A percentile compares a stretch with the other conserved stretches of the same genome.
phyloP scores from a whole-genome alignment of 2,329 filamentous ascomycete genomes.

The Xylariales sp. region DNA sequence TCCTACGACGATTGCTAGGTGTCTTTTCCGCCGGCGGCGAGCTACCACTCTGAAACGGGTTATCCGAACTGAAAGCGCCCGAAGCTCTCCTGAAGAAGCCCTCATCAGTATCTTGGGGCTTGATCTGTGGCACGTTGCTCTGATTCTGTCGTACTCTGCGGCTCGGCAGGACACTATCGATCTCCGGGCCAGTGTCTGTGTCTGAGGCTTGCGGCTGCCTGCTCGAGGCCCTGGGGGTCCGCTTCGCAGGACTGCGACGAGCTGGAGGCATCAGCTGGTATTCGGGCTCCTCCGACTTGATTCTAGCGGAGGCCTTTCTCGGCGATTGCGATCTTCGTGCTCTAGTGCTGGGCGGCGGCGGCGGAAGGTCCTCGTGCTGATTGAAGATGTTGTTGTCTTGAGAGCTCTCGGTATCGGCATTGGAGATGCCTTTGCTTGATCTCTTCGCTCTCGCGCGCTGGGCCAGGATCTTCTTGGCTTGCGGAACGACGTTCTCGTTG shows the following conservation, averaged over 20 bases:
- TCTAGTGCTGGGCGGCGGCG: slow-evolving; percentile 39
- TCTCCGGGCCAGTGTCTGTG: slow-evolving; percentile 41
- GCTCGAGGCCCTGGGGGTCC: slow-evolving; percentile 49
- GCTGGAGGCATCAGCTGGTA: slow-evolving; percentile 24
- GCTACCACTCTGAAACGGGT: slow-evolving; percentile 87
- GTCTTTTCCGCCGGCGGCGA: slow-evolving; percentile 50
- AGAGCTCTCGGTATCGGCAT: slow-evolving; percentile 60
- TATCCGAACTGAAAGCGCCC: slow-evolving; percentile 76
- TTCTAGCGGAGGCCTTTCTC: slow-evolving; percentile 46
- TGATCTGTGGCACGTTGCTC: slow-evolving; percentile 41
- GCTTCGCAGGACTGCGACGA: slow-evolving; percentile 47
- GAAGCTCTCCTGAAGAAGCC: slow-evolving; percentile 34
- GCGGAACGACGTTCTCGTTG: slow-evolving; percentile 70
- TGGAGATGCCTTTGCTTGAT: slow-evolving; percentile 78
- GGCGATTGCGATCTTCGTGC: slow-evolving; percentile 51
- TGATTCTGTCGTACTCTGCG: slow-evolving; percentile 48
- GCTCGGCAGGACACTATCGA: slow-evolving; percentile 33
- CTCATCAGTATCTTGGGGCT: slow-evolving; percentile 49
- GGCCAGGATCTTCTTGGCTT: slow-evolving; percentile 70
- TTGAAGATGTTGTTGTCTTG: slow-evolving; percentile 60
- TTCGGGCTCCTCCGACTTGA: slow-evolving; percentile 50
- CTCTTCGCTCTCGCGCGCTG: slow-evolving; percentile 76
- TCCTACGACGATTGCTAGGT: slow-evolving; percentile 45
- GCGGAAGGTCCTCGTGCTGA: slow-evolving; percentile 52
- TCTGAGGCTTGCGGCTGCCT: slow-evolving; percentile 50